A percentile compares a stretch with the other conserved stretches of the same genome.
phyloP scores from a whole-genome alignment of 306 rosid species.

The Luffa aegyptiaca region DNA sequence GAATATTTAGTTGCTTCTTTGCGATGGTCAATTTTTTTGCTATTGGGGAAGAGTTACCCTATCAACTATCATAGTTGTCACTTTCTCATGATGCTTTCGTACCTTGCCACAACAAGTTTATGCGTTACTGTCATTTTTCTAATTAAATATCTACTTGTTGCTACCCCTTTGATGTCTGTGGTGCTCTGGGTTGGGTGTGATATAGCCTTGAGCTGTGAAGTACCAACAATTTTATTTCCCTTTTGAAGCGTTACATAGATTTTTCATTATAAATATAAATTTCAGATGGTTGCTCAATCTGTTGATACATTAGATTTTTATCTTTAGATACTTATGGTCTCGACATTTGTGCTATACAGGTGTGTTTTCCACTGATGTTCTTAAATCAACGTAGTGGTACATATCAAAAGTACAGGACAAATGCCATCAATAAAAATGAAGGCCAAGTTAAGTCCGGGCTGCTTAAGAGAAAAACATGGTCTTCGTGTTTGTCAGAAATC shows the following conservation, averaged over 20 bases:
- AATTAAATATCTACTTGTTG: neutral
- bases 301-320: neutral
- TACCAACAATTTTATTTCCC: neutral
- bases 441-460: conserved; percentile 60
- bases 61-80: neutral
- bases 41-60: neutral
- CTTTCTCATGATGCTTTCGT: neutral
- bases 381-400: conserved; percentile 28
- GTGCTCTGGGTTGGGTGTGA: neutral
- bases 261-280: neutral
- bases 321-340: conserved; percentile 17
- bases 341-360: conserved; percentile 31
- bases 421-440: conserved; percentile 98
- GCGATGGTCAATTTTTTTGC: neutral
- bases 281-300: neutral
- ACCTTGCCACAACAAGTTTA: neutral
- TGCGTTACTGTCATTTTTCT: neutral
- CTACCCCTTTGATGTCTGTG: neutral
- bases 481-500: conserved; percentile 69
- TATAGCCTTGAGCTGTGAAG: neutral
- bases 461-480: conserved; percentile 67
- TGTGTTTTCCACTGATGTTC: conserved; percentile 43
- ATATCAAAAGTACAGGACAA: conserved; percentile 49
- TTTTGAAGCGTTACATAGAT: neutral
- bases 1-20: neutral